Evolutionary conservation across 2,329 filamentous ascomycete genomes (phyloP).

Genomic region (Fusarium transvaalense): DNA sequence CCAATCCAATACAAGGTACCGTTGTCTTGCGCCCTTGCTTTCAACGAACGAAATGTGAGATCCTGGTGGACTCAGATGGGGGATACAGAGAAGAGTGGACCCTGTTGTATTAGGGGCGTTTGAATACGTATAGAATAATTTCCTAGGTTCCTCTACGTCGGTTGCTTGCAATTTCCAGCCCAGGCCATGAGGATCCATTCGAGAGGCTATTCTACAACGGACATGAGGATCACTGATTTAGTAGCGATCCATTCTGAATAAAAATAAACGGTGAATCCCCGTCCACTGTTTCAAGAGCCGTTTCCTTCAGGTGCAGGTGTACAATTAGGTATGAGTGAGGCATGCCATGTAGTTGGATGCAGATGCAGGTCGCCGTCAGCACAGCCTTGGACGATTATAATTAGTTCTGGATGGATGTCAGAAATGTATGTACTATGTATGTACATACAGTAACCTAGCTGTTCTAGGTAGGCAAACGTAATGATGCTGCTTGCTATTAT

Average conservation of each 20-base stretch:
- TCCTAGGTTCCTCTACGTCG: slow-evolving; percentile 11
- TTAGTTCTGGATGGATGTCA: slow-evolving; percentile 15
- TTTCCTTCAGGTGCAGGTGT: slow-evolving; percentile 22
- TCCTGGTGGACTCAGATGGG: slow-evolving; percentile 33
- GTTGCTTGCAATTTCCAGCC: slow-evolving; percentile 40
- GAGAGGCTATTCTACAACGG: neutral
- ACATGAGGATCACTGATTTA: slow-evolving; percentile 8
- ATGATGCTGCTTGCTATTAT: neutral
- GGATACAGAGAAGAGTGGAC: slow-evolving; percentile 27
- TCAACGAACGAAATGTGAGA: slow-evolving; percentile 33
- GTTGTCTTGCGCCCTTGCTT: slow-evolving; percentile 18
- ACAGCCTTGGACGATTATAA: slow-evolving; percentile 32
- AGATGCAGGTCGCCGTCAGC: slow-evolving; percentile 38
- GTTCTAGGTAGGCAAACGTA: slow-evolving; percentile 14
- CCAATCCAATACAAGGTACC: slow-evolving; percentile 26
- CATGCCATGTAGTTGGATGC: neutral
- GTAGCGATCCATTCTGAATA: slow-evolving; percentile 32
- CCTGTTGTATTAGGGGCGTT: slow-evolving; percentile 41
- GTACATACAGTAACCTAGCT: too few relatives aligned
- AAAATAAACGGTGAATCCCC: slow-evolving; percentile 39
- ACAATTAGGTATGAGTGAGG: neutral
- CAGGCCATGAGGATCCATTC: slow-evolving; percentile 36
- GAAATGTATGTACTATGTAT: slow-evolving; percentile 1
- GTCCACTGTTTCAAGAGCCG: slow-evolving; percentile 35
- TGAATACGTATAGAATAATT: slow-evolving; percentile 32